phyloP scores from a whole-genome alignment of 352 stramenopile species.

The Globisporangium spiculum region DNA sequence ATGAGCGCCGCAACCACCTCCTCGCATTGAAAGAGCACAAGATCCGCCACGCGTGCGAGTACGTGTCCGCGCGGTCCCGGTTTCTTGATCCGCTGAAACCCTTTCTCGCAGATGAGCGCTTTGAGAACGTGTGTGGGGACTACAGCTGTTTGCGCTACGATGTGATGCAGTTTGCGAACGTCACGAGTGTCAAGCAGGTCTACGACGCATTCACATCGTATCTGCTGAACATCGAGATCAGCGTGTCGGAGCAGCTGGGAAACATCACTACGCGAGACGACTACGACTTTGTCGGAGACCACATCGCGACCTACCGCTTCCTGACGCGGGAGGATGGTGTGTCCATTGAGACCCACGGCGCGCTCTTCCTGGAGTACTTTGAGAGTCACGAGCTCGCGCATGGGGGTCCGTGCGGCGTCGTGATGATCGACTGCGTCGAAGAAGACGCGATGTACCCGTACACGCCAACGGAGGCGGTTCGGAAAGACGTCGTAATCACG shows the following conservation, averaged over 20 bases:
- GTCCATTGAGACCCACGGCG: not conserved
- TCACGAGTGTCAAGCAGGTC: conserved; percentile 28
- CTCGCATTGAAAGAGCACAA: conserved; percentile 33
- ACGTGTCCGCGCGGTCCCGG: conserved; percentile 43
- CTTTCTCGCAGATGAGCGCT: conserved; percentile 38
- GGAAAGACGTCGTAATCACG: not conserved
- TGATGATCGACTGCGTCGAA: not conserved
- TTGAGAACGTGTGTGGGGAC: conserved; percentile 38
- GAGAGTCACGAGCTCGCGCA: not conserved
- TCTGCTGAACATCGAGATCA: conserved; percentile 42
- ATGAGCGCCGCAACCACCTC: conserved; percentile 28
- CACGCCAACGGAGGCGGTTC: not conserved
- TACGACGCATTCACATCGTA: conserved; percentile 35
- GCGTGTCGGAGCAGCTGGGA: conserved; percentile 25
- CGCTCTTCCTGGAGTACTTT: not conserved
- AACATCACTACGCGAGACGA: conserved; percentile 17
- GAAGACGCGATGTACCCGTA: not conserved
- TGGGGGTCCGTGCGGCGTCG: not conserved
- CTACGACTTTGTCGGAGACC: conserved; percentile 16
- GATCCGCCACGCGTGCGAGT: conserved; percentile 30
- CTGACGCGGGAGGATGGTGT: not conserved
- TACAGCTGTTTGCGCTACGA: conserved; percentile 45
- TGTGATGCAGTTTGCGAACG: conserved; percentile 30
- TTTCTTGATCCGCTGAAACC: conserved; percentile 36
- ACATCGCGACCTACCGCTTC: conserved; percentile 35